Conservation (phyloP, 2,329 filamentous ascomycete genomes). For the Fusarium udum region DNA sequence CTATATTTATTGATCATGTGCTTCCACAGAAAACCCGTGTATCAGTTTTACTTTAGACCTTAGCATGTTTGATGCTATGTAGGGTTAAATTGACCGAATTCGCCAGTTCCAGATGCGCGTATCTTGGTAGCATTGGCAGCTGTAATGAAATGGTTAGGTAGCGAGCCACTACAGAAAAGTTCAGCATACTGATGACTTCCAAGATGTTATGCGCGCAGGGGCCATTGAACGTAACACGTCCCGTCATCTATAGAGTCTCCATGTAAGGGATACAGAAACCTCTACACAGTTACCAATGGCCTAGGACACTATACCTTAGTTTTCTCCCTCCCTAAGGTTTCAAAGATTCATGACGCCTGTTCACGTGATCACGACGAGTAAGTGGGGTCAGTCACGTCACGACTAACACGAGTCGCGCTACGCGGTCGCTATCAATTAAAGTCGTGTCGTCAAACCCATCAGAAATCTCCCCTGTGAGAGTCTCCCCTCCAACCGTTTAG, state of each 20-base stretch:
- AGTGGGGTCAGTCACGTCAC: constrained; percentile 52
- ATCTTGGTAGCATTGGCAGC: neutral
- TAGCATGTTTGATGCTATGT: neutral
- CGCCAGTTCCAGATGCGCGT: neutral
- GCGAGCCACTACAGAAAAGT: neutral
- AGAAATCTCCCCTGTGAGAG: constrained; percentile 26
- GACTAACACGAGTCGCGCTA: constrained; percentile 47
- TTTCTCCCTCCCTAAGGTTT: no score
- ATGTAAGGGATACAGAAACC: neutral
- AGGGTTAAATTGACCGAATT: neutral
- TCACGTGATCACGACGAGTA: constrained; percentile 41
- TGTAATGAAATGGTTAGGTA: neutral
- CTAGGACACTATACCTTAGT: neutral
- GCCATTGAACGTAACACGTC: neutral
- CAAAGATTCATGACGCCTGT: constrained; percentile 25
- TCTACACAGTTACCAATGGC: neutral
- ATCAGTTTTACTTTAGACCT: neutral
- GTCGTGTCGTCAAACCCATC: constrained; percentile 40
- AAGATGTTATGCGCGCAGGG: neutral
- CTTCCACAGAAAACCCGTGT: neutral
- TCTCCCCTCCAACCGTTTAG: constrained; percentile 21
- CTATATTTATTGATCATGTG: no score
- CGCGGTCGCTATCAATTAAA: constrained; percentile 43
- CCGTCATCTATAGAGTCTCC: no score
- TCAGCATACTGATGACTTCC: neutral